These are phyloP conservation scores for Lolium perenne DNA, from an alignment of 176 grass and related monocot species.

Conservation along the genomic window DNA sequence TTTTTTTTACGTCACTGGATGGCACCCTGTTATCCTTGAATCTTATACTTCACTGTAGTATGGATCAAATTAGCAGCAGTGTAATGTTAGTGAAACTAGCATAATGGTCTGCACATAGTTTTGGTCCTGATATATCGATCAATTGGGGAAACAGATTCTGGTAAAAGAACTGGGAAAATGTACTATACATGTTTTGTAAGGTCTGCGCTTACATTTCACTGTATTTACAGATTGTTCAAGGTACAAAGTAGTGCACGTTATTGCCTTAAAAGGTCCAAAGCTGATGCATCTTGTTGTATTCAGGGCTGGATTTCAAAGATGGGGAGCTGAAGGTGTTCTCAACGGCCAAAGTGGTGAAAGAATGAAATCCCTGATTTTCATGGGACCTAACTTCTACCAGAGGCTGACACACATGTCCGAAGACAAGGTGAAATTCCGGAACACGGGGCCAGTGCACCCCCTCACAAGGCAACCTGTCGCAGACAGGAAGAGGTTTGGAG, in stretches of 20 bases:
- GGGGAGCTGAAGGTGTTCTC: constrained; percentile 75
- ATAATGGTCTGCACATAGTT: constrained; percentile 9
- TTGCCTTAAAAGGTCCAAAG: constrained; percentile 10
- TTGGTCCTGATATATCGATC: constrained; percentile 25
- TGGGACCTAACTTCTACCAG: constrained; percentile 90
- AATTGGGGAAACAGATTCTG: constrained; percentile 30
- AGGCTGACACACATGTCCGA: constrained; percentile 87
- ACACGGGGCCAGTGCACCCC: constrained; percentile 89
- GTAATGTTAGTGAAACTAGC: constrained; percentile 26
- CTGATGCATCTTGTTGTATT: constrained; percentile 14
- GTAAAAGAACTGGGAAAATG: background rate
- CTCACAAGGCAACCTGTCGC: constrained; percentile 85
- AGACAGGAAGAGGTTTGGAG: constrained; percentile 82
- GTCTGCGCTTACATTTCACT: background rate
- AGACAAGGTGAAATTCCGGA: constrained; percentile 98
- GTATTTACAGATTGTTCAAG: background rate
- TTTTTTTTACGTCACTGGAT: background rate
- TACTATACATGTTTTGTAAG: constrained; percentile 16
- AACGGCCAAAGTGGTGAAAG: constrained; percentile 88
- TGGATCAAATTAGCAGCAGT: constrained; percentile 9
- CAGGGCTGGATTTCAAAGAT: constrained; percentile 78
- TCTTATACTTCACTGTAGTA: constrained; percentile 6
- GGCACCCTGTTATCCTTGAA: background rate
- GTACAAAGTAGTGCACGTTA: no score
- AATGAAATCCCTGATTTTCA: constrained; percentile 75